Percentiles rank a stretch among this genome's conserved stretches.
phyloP scores from a whole-genome alignment of 306 rosid species.

The Quercus glauca region DNA sequence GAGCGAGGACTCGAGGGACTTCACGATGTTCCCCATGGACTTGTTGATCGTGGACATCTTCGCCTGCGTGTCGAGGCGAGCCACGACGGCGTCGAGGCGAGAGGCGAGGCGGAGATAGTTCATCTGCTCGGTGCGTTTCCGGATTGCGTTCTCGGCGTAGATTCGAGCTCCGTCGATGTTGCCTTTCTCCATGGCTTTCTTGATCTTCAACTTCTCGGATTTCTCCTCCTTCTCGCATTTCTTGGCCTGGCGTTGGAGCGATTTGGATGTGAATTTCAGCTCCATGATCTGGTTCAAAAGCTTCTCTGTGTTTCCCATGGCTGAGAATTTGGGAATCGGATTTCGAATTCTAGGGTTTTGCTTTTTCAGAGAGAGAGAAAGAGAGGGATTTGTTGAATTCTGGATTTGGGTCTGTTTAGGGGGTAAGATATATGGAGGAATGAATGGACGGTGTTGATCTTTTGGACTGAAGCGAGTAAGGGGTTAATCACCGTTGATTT shows the following conservation, averaged over 20 bases:
- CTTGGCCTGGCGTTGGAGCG: conserved; percentile 80
- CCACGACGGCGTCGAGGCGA: conserved; percentile 91
- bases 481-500: background rate
- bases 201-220: conserved; percentile 83
- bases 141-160: conserved; percentile 96
- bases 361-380: background rate
- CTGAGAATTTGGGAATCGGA: background rate
- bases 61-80: conserved; percentile 96
- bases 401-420: background rate
- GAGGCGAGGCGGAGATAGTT: conserved; percentile 89
- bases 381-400: background rate
- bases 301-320: conserved; percentile 92
- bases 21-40: conserved; percentile 89
- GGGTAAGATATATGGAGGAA: background rate
- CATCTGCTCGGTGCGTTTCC: conserved; percentile 93
- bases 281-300: conserved; percentile 96
- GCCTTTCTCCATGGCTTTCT: conserved; percentile 93
- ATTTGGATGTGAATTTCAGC: conserved; percentile 82
- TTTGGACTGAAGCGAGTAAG: too few species aligned
- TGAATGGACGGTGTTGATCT: too few species aligned
- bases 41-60: conserved; percentile 89
- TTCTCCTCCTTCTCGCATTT: conserved; percentile 98
- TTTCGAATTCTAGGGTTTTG: conserved; percentile 5
- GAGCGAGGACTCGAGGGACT: conserved; percentile 71
- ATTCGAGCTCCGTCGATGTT: conserved; percentile 93